Evolutionary conservation across 805 yeast species (phyloP), one percentile per base, ranked within the genome.

Genomic region (Saturnispora zaruensis): DNA sequence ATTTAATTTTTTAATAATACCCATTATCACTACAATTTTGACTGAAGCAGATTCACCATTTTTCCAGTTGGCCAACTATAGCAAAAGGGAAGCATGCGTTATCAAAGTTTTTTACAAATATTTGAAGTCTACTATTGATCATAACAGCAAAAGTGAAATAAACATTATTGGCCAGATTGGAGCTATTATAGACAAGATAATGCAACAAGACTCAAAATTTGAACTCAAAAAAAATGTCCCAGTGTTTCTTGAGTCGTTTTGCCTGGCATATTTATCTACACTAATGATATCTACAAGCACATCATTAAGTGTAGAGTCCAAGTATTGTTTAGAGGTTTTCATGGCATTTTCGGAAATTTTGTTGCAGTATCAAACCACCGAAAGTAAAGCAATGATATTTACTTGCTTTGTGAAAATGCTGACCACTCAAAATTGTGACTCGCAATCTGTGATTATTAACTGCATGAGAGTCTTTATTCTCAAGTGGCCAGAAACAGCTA

Each of bases 11-110:
- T 38, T 55, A 5, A 46, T 71, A 9, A 56, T 65, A 43, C 70
- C 67, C 21, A 51, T 55, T 3, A 56, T 69, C 0, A 32, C 64
- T 23, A 37, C 53, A 0, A 68, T 69, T 42, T 38, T 71, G n/a
- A 51, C 52, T 21, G 57, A 56, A 6, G 63, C 66, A 48, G 55
- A 64, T n/a, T 51, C 59, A 14, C 33, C 44, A 16, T 30, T 46
- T 5, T n/a, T 24, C 2, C 18, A 37, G 21, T 5, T 41, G 5
- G 21, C 51, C 6, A 33, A 32, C 2, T 25, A 43, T 20, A 43
- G 18, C 2, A 20, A 11, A n/a, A 47, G 43, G 21, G 37, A 44
- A 6, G 16, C 41, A 18, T 40, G 40, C 11, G 7, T 52, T 13
- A 44, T 45, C 20, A 28, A 26, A 18, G 36, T 50, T 7, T 44